Base-by-base conservation (phyloP, 495 filamentous ascomycete genomes). In the Durotheca rogersii region DNA sequence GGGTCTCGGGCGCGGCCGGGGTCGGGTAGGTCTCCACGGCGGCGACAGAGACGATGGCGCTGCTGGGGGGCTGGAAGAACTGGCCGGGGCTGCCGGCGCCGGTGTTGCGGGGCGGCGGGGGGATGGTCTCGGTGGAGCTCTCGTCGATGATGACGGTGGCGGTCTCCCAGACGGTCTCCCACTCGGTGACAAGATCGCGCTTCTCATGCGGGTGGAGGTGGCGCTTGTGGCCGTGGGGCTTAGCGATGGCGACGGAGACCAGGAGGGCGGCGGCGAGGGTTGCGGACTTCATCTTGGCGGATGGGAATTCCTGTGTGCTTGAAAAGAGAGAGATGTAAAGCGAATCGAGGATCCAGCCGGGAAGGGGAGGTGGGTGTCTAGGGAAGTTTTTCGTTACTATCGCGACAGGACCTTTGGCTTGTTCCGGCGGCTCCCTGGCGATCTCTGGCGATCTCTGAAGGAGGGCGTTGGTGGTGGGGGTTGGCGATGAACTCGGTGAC, bases 211-310 rank as follows among this genome's bases (percentile, higher is more conserved):
- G 25, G 48, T 61, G 68, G 32, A 63, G 66, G 43, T 66, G 54
- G 40, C 69, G 69, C 19, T 61, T 53, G 47, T 75, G 73, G 30
- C 60, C 60, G 27, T 67, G 64, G 27, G 73, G 76, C 53, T 78
- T 70, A 17, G 73, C 74, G 38, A 67, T 50, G 50, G 69, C 68
- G 30, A 67, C 52, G 11, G 73, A 66, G 48, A 71, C 72, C 66
- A 80, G 53, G 23, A 75, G 33, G 56, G 70, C 65, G 37, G 59
- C 56, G 27, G 68, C 56, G 46, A 78, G 37, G 6, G 67, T 62
- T 42, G 67, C 41, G 12, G 75, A 67, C 68, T 76, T 81, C 77
- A 80, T 81, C 52, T 20, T 75, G 51, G 14, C 23, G n/a, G n/a
- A n/a, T 51, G 49, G 27, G 23, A 4, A 27, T 27, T 29, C 17